A percentile compares a stretch with the other conserved stretches of the same genome.
These are phyloP conservation scores for Neurospora sp. DNA, from an alignment of 495 filamentous ascomycete genomes.

Conservation along the genomic window DNA sequence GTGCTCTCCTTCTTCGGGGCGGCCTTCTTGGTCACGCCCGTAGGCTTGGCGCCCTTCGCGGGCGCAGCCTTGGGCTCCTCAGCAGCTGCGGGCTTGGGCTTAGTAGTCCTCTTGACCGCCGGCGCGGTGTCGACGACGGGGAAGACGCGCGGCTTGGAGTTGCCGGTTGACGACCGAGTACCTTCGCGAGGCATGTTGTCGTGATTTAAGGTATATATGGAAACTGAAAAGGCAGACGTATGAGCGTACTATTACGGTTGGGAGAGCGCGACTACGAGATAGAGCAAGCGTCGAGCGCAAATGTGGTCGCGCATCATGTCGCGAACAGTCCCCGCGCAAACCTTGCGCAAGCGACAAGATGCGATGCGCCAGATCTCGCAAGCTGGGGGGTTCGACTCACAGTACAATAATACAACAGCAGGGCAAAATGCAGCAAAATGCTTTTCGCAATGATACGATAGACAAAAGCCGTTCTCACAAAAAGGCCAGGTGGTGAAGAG, in stretches of 20 bases:
- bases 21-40: slow-evolving; percentile 46
- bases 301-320: not conserved
- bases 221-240: not conserved
- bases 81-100: slow-evolving; percentile 25
- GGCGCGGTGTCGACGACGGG: slow-evolving; percentile 39
- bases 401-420: not conserved
- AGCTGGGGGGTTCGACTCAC: not conserved
- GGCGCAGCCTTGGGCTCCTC: slow-evolving; percentile 27
- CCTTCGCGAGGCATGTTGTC: slow-evolving; percentile 44
- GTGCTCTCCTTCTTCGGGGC: slow-evolving; percentile 38
- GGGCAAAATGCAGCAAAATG: not conserved
- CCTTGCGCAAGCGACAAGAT: not conserved
- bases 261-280: not conserved
- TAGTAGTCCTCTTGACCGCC: slow-evolving; percentile 36
- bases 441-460: not conserved
- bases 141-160: slow-evolving; percentile 45
- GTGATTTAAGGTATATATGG: not conserved
- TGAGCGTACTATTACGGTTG: not conserved
- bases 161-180: slow-evolving; percentile 45
- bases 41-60: slow-evolving; percentile 39
- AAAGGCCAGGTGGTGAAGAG: not conserved
- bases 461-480: not conserved
- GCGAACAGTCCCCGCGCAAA: not conserved
- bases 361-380: not conserved
- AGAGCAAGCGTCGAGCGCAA: not conserved